Conservation (phyloP, 257 asterid genomes). For the Solanum habrochaites region DNA sequence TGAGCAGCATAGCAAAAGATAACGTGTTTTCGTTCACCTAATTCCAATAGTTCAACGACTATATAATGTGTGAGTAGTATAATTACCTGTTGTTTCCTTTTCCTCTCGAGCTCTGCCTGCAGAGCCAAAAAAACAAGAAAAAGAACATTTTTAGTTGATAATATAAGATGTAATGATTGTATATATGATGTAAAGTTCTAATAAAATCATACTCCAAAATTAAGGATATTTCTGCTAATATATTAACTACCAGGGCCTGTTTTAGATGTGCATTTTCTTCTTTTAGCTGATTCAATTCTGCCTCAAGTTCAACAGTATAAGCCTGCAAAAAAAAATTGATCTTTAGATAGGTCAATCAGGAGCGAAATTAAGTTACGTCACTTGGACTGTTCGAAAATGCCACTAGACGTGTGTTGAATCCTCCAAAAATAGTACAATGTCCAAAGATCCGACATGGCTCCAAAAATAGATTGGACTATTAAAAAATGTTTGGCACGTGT, state of each 20-base stretch:
- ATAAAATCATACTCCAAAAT: not conserved
- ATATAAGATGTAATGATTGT: not conserved
- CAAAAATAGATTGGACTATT: not conserved
- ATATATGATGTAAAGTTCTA: not conserved
- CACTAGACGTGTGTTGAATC: rapidly evolving
- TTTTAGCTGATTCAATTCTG: slow-evolving; percentile 63
- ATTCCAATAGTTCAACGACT: not conserved
- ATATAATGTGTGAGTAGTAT: not conserved
- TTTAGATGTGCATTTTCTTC: slow-evolving; percentile 65
- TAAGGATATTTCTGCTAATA: not conserved
- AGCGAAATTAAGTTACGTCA: not conserved
- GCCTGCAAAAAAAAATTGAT: slow-evolving; percentile 22
- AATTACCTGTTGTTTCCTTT: slow-evolving; percentile 51
- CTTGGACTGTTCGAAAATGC: not conserved
- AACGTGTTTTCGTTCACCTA: not conserved
- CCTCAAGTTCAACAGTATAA: slow-evolving; percentile 78
- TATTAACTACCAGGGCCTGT: slow-evolving; percentile 41
- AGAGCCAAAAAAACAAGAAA: not conserved
- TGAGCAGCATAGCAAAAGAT: not conserved
- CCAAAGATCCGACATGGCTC: not conserved
- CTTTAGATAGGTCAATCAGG: not conserved
- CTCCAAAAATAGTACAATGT: not conserved
- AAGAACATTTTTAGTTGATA: not conserved
- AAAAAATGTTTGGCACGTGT: not conserved
- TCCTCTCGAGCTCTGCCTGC: slow-evolving; percentile 39